Conservation (phyloP, 1,139 yeast genomes). For the Sugiyamaella japonica region DNA sequence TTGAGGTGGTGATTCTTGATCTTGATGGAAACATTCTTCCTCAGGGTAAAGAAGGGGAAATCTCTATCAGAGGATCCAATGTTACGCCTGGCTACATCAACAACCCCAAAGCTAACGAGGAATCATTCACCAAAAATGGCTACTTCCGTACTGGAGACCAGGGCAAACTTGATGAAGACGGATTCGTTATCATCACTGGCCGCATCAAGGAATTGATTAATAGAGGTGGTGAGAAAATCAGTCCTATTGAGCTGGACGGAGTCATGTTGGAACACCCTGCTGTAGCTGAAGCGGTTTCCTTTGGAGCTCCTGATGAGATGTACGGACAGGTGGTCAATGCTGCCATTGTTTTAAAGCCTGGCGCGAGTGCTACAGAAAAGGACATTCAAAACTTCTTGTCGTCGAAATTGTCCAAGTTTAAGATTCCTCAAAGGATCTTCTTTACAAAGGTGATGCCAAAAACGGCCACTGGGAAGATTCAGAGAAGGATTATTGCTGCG, state of each 20-base stretch:
- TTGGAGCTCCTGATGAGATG: constrained; percentile 61
- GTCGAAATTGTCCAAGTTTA: constrained; percentile 52
- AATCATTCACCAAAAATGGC: constrained; percentile 56
- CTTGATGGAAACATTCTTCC: constrained; percentile 48
- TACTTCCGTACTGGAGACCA: constrained; percentile 76
- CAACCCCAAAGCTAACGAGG: constrained; percentile 65
- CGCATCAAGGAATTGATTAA: constrained; percentile 66
- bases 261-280: constrained; percentile 55
- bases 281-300: constrained; percentile 65
- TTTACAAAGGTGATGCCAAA: constrained; percentile 64
- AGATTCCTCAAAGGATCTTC: constrained; percentile 56
- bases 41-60: constrained; percentile 60
- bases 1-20: constrained; percentile 57
- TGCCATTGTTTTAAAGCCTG: constrained; percentile 56
- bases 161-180: constrained; percentile 59
- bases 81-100: constrained; percentile 71
- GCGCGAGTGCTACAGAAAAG: constrained; percentile 41
- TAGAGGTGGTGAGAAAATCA: constrained; percentile 69
- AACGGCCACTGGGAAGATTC: constrained; percentile 72
- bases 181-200: constrained; percentile 60
- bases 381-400: constrained; percentile 50
- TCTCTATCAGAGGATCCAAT: constrained; percentile 61
- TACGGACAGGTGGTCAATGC: constrained; percentile 70
- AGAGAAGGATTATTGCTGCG: constrained; percentile 58
- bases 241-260: constrained; percentile 65